Evolutionary conservation across 768 basidiomycete species (phyloP).

Genomic region (Trametes cinnabarina): DNA sequence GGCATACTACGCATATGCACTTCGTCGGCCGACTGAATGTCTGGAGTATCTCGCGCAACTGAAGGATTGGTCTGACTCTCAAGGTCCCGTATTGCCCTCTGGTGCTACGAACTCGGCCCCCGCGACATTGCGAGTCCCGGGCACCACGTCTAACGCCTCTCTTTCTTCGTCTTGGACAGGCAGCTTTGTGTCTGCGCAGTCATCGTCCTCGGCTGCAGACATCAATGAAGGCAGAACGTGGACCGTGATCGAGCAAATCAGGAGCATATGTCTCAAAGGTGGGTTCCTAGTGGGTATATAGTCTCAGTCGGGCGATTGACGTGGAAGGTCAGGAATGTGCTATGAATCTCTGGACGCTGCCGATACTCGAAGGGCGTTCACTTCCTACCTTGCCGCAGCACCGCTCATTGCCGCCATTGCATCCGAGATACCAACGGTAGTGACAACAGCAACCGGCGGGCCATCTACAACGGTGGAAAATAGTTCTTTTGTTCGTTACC

Average conservation of each 20-base stretch:
- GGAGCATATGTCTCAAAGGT: slow-evolving; percentile 82
- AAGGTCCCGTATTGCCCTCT: slow-evolving; percentile 48
- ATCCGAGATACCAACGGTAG: slow-evolving; percentile 40
- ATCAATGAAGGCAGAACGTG: slow-evolving; percentile 70
- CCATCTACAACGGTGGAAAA: slow-evolving; percentile 37
- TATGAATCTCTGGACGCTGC: slow-evolving; percentile 57
- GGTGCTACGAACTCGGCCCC: slow-evolving; percentile 41
- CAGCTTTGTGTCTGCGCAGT: slow-evolving; percentile 45
- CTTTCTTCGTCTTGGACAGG: slow-evolving; percentile 46
- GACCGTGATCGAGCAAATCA: slow-evolving; percentile 69
- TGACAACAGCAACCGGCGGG: slow-evolving; percentile 23
- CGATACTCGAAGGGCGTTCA: slow-evolving; percentile 50
- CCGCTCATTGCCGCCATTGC: slow-evolving; percentile 52
- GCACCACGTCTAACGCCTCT: slow-evolving; percentile 37
- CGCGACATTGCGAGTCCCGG: slow-evolving; percentile 37
- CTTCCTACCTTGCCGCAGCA: slow-evolving; percentile 52
- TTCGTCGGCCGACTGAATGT: slow-evolving; percentile 64
- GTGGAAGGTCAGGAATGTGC: slow-evolving; percentile 60
- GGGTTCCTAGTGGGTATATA: slow-evolving; percentile 14
- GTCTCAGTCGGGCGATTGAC: not conserved
- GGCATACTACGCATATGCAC: slow-evolving; percentile 80
- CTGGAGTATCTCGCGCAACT: slow-evolving; percentile 56
- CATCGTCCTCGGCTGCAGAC: slow-evolving; percentile 45
- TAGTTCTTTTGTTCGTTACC: slow-evolving; percentile 60
- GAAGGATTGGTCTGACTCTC: slow-evolving; percentile 52